Percentiles rank a stretch among this genome's conserved stretches.
phyloP scores from a whole-genome alignment of 106 monocot species.

The Agapanthus africanus region DNA sequence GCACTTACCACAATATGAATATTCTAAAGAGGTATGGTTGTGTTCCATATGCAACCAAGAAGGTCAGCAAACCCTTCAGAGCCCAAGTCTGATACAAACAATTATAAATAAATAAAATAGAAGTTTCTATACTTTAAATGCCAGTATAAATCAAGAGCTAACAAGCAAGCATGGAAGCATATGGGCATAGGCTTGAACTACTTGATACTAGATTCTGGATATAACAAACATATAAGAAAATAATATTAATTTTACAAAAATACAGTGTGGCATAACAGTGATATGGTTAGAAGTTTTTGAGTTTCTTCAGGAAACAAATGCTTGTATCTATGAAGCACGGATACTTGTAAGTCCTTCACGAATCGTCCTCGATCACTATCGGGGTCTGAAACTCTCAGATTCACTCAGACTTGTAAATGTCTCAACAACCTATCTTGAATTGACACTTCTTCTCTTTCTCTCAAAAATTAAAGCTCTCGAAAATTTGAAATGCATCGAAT shows the following conservation, averaged over 20 bases:
- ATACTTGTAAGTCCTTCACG: too few relatives aligned
- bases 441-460: too few relatives aligned
- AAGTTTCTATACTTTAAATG: too few relatives aligned
- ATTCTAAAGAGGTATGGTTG: conserved; percentile 72
- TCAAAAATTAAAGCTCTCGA: too few relatives aligned
- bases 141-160: not conserved
- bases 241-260: too few relatives aligned
- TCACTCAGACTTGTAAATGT: too few relatives aligned
- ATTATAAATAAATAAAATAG: conserved; percentile 10
- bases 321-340: too few relatives aligned
- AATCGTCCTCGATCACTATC: too few relatives aligned
- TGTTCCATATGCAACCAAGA: conserved; percentile 88
- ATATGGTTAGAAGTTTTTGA: not conserved
- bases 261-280: too few relatives aligned
- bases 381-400: too few relatives aligned
- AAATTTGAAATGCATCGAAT: too few relatives aligned
- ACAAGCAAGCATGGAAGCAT: not conserved
- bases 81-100: conserved; percentile 50
- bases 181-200: not conserved
- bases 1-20: conserved; percentile 99
- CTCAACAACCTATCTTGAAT: too few relatives aligned
- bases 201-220: not conserved
- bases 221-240: not conserved
- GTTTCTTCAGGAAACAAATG: not conserved
- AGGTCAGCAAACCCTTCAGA: conserved; percentile 94